Percentiles rank a stretch among this genome's conserved stretches.
These are phyloP conservation scores for Quercus parvula DNA, from an alignment of 306 rosid genomes.

Conservation along the genomic window DNA sequence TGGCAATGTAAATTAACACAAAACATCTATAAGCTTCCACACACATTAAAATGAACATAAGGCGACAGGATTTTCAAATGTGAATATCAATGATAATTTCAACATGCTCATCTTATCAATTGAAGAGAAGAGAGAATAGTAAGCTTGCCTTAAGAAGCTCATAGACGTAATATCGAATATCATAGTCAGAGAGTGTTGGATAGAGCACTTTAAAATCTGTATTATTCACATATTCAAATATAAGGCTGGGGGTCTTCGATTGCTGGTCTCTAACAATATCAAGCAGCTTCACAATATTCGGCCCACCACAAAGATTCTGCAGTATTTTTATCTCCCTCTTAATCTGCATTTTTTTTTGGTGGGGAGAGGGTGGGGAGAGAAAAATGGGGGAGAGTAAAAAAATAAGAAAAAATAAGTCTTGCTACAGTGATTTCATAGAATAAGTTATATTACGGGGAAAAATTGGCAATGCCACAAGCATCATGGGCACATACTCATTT, in stretches of 20 bases:
- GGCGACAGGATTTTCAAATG: neutral
- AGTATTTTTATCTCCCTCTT: conserved; percentile 94
- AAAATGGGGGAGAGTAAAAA: neutral
- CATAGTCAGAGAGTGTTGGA: conserved; percentile 79
- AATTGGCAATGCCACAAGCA: neutral
- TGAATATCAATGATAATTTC: neutral
- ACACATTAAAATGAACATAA: neutral
- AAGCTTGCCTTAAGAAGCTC: conserved; percentile 80
- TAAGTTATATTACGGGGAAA: neutral
- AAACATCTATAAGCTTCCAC: neutral
- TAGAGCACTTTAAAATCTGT: conserved; percentile 90
- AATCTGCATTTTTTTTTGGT: conserved; percentile 47
- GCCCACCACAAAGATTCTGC: conserved; percentile 95
- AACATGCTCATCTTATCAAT: neutral
- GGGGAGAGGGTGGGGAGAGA: neutral
- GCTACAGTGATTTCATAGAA: neutral
- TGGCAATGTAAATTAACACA: neutral
- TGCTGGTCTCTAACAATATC: conserved; percentile 96
- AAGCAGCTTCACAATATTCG: conserved; percentile 84
- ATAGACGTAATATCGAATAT: conserved; percentile 74
- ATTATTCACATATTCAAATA: conserved; percentile 86
- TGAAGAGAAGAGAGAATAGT: conserved; percentile 4
- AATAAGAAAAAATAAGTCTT: neutral
- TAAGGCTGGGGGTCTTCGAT: conserved; percentile 88
- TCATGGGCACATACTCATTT: too few species aligned